Conservation (phyloP, 176 grass and related monocot genomes). For the Tillandsia leiboldiana region DNA sequence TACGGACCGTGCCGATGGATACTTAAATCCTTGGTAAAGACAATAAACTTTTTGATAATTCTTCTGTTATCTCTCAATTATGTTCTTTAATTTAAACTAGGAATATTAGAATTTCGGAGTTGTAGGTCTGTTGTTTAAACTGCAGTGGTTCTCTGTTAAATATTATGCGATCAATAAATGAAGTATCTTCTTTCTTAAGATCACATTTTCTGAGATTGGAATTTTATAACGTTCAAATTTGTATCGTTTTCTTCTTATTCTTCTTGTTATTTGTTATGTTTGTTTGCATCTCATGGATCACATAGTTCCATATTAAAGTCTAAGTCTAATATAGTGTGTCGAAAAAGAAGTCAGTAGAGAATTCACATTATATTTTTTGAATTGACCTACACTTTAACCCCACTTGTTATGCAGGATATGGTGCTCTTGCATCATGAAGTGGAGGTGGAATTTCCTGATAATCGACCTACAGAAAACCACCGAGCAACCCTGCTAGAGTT, state of each 20-base stretch:
- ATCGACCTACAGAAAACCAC: slow-evolving; percentile 58
- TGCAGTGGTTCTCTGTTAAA: background rate
- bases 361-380: background rate
- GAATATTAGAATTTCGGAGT: too few species aligned
- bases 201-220: background rate
- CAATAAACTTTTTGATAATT: too few species aligned
- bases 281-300: background rate
- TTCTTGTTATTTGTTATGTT: too few species aligned
- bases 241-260: background rate
- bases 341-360: too few species aligned
- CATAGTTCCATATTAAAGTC: background rate
- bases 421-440: slow-evolving; percentile 91
- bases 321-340: background rate
- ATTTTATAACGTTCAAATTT: too few species aligned
- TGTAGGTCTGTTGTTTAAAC: too few species aligned
- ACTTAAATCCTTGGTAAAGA: too few species aligned
- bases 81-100: too few species aligned
- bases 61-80: too few species aligned
- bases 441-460: slow-evolving; percentile 54
- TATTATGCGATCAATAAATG: background rate
- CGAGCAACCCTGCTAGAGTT: slow-evolving; percentile 71
- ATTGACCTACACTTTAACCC: background rate
- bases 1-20: too few species aligned
- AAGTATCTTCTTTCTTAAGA: too few species aligned
- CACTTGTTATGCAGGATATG: slow-evolving; percentile 57